Percentiles rank a stretch among this genome's conserved stretches.
These are phyloP conservation scores for Xylaria sp. DNA, from an alignment of 2,329 filamentous ascomycete species.

Conservation along the genomic window DNA sequence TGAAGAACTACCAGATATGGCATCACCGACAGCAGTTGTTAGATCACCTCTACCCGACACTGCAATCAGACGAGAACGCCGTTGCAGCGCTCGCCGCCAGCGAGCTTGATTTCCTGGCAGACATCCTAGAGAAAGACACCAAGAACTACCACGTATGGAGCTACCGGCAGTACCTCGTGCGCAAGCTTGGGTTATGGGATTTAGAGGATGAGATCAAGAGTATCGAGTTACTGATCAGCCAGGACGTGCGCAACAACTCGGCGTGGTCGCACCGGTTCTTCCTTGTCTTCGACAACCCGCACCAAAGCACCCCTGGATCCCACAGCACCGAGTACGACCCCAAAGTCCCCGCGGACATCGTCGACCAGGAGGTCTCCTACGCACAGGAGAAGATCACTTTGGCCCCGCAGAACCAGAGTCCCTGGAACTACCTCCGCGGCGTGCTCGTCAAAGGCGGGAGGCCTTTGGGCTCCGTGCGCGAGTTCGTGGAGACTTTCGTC, in stretches of 20 bases:
- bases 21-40: slow-evolving; percentile 72
- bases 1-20: slow-evolving; percentile 99
- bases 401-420: slow-evolving; percentile 91
- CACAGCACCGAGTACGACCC: slow-evolving; percentile 59
- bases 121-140: slow-evolving; percentile 83
- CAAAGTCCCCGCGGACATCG: slow-evolving; percentile 63
- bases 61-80: slow-evolving; percentile 39
- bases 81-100: slow-evolving; percentile 63
- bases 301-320: slow-evolving; percentile 51
- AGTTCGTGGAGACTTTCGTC: slow-evolving; percentile 59
- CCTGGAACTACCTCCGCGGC: slow-evolving; percentile 91
- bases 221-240: slow-evolving; percentile 73
- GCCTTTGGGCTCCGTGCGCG: slow-evolving; percentile 50
- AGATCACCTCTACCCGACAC: slow-evolving; percentile 63
- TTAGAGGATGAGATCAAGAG: slow-evolving; percentile 68
- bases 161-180: slow-evolving; percentile 78
- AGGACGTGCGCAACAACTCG: slow-evolving; percentile 92
- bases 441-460: slow-evolving; percentile 71
- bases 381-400: slow-evolving; percentile 74
- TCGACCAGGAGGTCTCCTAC: slow-evolving; percentile 78
- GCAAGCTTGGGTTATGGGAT: slow-evolving; percentile 64
- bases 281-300: slow-evolving; percentile 75
- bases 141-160: slow-evolving; percentile 99
- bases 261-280: slow-evolving; percentile 98
- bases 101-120: slow-evolving; percentile 76